Evolutionary conservation across 306 rosid genomes (phyloP).

Genomic region (Begonia peltatifolia): DNA sequence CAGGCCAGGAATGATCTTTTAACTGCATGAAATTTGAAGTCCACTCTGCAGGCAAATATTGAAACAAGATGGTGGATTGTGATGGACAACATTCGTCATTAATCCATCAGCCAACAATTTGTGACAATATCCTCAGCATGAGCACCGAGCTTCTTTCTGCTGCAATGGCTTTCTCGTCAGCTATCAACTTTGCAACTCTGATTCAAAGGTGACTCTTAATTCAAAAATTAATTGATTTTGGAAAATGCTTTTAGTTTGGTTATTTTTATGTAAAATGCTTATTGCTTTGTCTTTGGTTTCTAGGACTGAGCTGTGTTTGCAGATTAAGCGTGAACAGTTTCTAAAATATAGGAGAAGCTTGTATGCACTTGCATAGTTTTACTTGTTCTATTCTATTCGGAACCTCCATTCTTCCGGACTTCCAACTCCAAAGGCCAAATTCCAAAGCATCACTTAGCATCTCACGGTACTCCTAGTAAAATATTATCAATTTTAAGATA

Average conservation of each 20-base stretch:
- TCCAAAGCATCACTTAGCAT: slow-evolving; percentile 14
- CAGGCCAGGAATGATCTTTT: not conserved
- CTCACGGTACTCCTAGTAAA: too few relatives aligned
- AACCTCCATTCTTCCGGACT: slow-evolving; percentile 50
- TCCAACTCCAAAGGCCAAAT: slow-evolving; percentile 20
- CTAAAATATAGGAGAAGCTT: slow-evolving; percentile 26
- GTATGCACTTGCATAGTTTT: slow-evolving; percentile 69
- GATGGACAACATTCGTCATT: slow-evolving; percentile 1
- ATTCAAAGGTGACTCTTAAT: slow-evolving; percentile 3
- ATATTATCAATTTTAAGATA: too few relatives aligned
- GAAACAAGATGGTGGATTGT: not conserved
- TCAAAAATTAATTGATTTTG: too few relatives aligned
- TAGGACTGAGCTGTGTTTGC: too few relatives aligned
- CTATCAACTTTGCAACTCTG: slow-evolving; percentile 70
- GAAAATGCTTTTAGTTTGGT: not conserved
- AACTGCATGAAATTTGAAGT: not conserved
- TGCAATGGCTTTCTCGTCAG: slow-evolving; percentile 69
- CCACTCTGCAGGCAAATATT: not conserved
- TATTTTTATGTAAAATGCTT: not conserved
- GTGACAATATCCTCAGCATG: slow-evolving; percentile 46
- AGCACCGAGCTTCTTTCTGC: slow-evolving; percentile 81
- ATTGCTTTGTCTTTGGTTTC: not conserved
- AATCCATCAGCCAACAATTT: slow-evolving; percentile 44
- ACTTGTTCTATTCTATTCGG: slow-evolving; percentile 51
- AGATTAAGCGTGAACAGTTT: too few relatives aligned